These are phyloP conservation scores for Glycine latifolia DNA, from an alignment of 306 rosid species.

Conservation along the genomic window DNA sequence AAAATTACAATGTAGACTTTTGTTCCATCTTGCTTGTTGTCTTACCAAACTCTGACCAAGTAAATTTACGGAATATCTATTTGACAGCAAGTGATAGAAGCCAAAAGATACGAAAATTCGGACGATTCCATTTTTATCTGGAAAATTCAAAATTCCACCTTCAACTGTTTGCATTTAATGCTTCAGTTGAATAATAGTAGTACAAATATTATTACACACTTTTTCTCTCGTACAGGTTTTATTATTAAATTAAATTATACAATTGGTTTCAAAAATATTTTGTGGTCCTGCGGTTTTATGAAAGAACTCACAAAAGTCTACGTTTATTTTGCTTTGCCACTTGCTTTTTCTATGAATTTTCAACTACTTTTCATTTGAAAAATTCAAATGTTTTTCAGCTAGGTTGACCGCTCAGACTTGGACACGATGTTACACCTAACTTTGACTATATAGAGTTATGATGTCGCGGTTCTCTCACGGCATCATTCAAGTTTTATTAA, in stretches of 20 bases:
- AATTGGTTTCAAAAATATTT: too few species aligned
- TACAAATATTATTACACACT: background rate
- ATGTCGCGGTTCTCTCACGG: slow-evolving; percentile 25
- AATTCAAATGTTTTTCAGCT: slow-evolving; percentile 43
- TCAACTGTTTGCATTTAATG: background rate
- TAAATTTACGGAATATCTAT: slow-evolving; percentile 33
- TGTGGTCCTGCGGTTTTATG: background rate
- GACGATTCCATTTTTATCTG: slow-evolving; percentile 21
- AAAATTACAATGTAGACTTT: background rate
- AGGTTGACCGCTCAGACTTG: slow-evolving; percentile 52
- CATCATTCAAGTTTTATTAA: slow-evolving; percentile 20
- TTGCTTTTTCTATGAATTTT: too few species aligned
- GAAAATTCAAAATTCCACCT: slow-evolving; percentile 21
- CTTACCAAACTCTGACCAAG: slow-evolving; percentile 26
- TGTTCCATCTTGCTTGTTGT: slow-evolving; percentile 18
- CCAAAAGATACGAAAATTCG: slow-evolving; percentile 35
- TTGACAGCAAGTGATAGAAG: slow-evolving; percentile 16
- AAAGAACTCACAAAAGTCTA: background rate
- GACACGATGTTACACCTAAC: slow-evolving; percentile 42
- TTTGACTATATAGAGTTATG: slow-evolving; percentile 45
- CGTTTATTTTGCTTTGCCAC: background rate
- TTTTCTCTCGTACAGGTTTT: background rate
- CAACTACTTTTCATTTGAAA: background rate
- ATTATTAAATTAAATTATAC: background rate
- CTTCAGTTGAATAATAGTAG: background rate